Percentiles rank a stretch among this genome's conserved stretches.
Conservation (phyloP, 129 eudicot genomes). For the Pittosporum tobira region DNA sequence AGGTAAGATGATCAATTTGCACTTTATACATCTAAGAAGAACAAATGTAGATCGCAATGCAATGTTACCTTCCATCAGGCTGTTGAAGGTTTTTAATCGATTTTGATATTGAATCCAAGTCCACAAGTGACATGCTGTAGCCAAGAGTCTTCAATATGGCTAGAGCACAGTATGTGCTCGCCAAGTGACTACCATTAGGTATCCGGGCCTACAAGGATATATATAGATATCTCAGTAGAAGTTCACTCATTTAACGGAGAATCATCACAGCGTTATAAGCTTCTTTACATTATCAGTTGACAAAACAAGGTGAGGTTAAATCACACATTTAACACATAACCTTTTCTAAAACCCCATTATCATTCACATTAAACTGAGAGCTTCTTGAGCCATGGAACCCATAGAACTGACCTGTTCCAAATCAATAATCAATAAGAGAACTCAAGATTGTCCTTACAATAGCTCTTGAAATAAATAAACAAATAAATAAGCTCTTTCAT, state of each 20-base stretch:
- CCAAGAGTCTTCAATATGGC: slow-evolving; percentile 79
- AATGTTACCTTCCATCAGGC: slow-evolving; percentile 71
- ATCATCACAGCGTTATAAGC: not conserved
- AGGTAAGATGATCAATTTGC: slow-evolving; percentile 1
- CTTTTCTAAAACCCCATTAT: slow-evolving; percentile 42
- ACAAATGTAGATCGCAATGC: not conserved
- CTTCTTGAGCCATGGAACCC: slow-evolving; percentile 95
- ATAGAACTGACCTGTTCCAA: slow-evolving; percentile 67
- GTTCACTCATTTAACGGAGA: not conserved
- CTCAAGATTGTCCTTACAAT: not conserved
- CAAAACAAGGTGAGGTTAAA: not conserved
- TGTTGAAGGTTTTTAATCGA: slow-evolving; percentile 84
- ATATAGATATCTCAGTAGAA: slow-evolving; percentile 6
- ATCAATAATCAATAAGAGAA: not conserved
- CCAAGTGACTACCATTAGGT: slow-evolving; percentile 88
- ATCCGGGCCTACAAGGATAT: slow-evolving; percentile 37
- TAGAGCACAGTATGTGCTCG: slow-evolving; percentile 94
- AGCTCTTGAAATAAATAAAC: not conserved
- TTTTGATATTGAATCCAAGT: slow-evolving; percentile 42
- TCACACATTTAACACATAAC: slow-evolving; percentile 7
- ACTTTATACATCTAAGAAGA: not conserved
- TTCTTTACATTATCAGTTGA: not conserved
- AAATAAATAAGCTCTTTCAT: not conserved
- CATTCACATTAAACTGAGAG: slow-evolving; percentile 53
- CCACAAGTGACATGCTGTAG: slow-evolving; percentile 52